Conservation (phyloP, 164 flowering plant genomes). For the Cinnamomum micranthum region DNA sequence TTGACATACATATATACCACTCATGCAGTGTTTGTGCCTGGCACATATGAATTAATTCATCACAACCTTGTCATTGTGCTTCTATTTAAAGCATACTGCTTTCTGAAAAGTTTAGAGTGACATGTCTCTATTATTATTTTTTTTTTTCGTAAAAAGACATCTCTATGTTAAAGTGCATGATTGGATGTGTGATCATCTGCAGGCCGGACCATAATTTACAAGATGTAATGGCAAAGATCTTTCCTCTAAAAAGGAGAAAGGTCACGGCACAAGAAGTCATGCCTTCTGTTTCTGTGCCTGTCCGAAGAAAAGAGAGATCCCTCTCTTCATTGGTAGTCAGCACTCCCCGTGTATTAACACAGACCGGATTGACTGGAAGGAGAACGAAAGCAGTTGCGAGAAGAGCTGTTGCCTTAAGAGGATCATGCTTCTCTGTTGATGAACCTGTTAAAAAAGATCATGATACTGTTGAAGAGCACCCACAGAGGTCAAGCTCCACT, state of each 20-base stretch:
- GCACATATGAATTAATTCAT: neutral
- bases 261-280: slow-evolving; percentile 53
- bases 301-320: slow-evolving; percentile 67
- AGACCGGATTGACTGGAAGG: slow-evolving; percentile 71
- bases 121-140: no score
- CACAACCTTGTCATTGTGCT: neutral
- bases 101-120: no score
- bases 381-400: slow-evolving; percentile 65
- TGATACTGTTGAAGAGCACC: slow-evolving; percentile 37
- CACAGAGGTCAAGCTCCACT: slow-evolving; percentile 63
- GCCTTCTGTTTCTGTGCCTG: slow-evolving; percentile 52
- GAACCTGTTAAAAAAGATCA: slow-evolving; percentile 53
- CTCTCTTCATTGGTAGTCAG: slow-evolving; percentile 48
- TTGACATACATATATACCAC: neutral
- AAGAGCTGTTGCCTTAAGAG: slow-evolving; percentile 49
- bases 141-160: no score
- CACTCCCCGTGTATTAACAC: slow-evolving; percentile 46
- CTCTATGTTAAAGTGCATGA: neutral
- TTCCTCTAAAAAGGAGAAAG: slow-evolving; percentile 65
- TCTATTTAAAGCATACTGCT: neutral
- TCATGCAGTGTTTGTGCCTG: neutral
- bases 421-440: slow-evolving; percentile 44
- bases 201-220: slow-evolving; percentile 94
- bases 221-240: slow-evolving; percentile 80
- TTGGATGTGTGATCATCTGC: slow-evolving; percentile 19